Evolutionary conservation across 495 filamentous ascomycete species (phyloP).

Genomic region (Penicillium arizonense): DNA sequence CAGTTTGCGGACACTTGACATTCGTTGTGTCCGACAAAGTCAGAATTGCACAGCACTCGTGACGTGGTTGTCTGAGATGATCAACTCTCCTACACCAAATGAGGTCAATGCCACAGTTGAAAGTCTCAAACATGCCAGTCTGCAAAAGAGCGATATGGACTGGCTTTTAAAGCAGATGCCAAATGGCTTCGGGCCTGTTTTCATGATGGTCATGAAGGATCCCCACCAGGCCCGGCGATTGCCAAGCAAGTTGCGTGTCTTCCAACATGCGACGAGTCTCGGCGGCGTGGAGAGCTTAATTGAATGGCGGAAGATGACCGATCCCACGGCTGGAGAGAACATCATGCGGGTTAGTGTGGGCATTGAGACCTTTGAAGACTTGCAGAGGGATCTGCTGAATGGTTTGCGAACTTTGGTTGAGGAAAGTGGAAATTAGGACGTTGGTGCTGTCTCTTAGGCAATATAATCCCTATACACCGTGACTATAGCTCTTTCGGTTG

Average conservation of each 20-base stretch:
- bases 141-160: slow-evolving; percentile 57
- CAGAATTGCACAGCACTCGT: slow-evolving; percentile 66
- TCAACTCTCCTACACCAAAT: slow-evolving; percentile 27
- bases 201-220: slow-evolving; percentile 60
- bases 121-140: slow-evolving; percentile 66
- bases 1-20: slow-evolving; percentile 75
- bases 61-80: slow-evolving; percentile 53
- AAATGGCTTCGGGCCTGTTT: slow-evolving; percentile 80
- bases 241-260: slow-evolving; percentile 71
- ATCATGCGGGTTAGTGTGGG: slow-evolving; percentile 78
- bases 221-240: slow-evolving; percentile 59
- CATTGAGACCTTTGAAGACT: slow-evolving; percentile 75
- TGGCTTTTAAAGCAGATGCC: slow-evolving; percentile 89
- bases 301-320: slow-evolving; percentile 65
- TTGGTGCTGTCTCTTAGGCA: too few species aligned
- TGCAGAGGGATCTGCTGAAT: slow-evolving; percentile 66
- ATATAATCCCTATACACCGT: too few species aligned
- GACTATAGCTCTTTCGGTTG: too few species aligned
- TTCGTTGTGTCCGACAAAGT: slow-evolving; percentile 71
- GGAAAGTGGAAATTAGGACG: too few species aligned
- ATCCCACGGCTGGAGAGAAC: slow-evolving; percentile 61
- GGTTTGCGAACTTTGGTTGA: slow-evolving; percentile 43
- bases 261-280: slow-evolving; percentile 88
- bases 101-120: slow-evolving; percentile 47
- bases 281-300: slow-evolving; percentile 90